Evolutionary conservation across 1,284 basidiomycete genomes (phyloP), one percentile per base, ranked within the genome.

Genomic region (Cutaneotrichosporon sp.): DNA sequence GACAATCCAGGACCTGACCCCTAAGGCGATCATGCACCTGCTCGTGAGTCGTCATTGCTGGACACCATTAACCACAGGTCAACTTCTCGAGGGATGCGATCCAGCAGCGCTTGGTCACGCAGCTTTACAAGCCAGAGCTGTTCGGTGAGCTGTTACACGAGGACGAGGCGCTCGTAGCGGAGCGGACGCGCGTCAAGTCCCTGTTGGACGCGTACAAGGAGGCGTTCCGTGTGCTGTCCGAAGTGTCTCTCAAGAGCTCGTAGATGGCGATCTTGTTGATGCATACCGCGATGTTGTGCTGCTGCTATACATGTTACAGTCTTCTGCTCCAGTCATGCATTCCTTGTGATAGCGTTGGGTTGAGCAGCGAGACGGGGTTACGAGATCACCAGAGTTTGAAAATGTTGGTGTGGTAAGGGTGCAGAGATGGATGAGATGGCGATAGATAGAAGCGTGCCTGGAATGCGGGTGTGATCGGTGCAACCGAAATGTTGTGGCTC

Each of bases 151-250:
- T 99, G 81, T 81, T 99, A 74, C 90, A 94, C 76, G 97, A 99
- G 82, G 97, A 99, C 77, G 95, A 98, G 82, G 88, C 90, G 62
- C 83, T 99, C 65, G 94, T 96, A 34, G 90, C 90, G 50, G 97
- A 99, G 83, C 85, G 97, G 63, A 86, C 91, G 69, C 85, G 97
- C 73, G 91, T 99, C 52, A 97, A 98, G 85, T 89, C 92, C 14
- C 81, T 99, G 60, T 83, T 99, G 70, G 93, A 97, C 75, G 96
- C 96, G 14, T 99, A 99, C 82, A 94, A 90, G 83, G 95, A 97
- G 72, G 96, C 96, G 40, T 98, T 98, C 84, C 92, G 89, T 65
- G 78, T 81, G 40, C 67, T 81, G 31, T 74, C 73, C 65, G 80
- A 81, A 67, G 80, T 81, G 14, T 76, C 76, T 22, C 68, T 80